Base-by-base conservation (phyloP, 2,329 filamentous ascomycete species). In the Nigrospora sphaerica region DNA sequence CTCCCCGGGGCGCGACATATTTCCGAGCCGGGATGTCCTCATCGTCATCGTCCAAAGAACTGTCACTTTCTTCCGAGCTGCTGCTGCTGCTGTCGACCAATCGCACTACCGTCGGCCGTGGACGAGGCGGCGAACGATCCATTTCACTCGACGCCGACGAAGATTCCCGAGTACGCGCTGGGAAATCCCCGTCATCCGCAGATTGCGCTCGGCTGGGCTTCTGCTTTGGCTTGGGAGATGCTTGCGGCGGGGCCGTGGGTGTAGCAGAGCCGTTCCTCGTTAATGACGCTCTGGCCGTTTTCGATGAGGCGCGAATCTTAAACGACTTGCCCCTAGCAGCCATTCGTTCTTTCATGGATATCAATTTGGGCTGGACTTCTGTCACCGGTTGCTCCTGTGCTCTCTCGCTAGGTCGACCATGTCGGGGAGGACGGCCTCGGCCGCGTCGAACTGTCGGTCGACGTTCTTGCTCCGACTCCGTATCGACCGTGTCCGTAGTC, bases 301-400 rank as follows among this genome's bases (percentile, higher is more conserved):
- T 45, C n/a, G 31, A 36, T 16, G 46, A 23, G n/a, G 34, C 41
- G 18, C 66, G 63, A 39, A 80, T 79, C 60, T 71, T 77, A 52
- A 81, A 70, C 44, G 69, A 73, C 58, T 71, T 79, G 12, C 77
- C 77, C 44, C 64, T 68, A 2, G 77, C 62, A 32, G 71, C 74
- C 68, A 79, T 73, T n/a, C 75, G 70, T 53, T 81, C 77, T 34
- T 71, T 70, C 72, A 81, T 73, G 6, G 78, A 80, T 64, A 81
- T 65, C 41, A 74, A 69, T 56, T 11, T 49, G 23, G 9, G 54
- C 45, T 38, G 49, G 42, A 14, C 39, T 11, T 13, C 45, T 41
- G 6, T 44, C 31, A 47, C 50, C 14, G 57, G 46, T 12, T 47
- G 23, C 23, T 28, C 23, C 10, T 28, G 23, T 10, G 23, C 47